Base-by-base conservation (phyloP, 2,329 filamentous ascomycete genomes). In the Colletotrichum eleusines region DNA sequence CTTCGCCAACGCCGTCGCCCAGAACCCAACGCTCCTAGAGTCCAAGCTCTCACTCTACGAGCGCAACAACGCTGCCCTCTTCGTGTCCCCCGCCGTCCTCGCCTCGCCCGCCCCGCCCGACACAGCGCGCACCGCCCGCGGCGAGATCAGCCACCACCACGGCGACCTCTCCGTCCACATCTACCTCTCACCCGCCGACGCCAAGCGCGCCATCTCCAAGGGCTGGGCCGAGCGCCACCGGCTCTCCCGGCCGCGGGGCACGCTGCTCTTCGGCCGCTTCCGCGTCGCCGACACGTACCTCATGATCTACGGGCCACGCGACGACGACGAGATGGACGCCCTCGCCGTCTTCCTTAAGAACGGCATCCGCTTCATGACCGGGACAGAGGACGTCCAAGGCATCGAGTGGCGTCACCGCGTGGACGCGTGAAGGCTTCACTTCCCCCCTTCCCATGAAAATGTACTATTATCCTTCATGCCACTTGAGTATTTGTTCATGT, bases 191-290 rank as follows among this genome's bases (percentile, higher is more conserved):
- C 76, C 82, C 6, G 75, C 73, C 1, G 83, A 84, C 63, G 82
- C 81, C 2, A 77, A 77, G 57, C 73, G 74, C 51, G 77, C 77
- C 2, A 78, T 83, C 55, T 74, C 66, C 5, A 76, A 73, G 51
- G 81, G 81, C 0, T 84, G 83, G 82, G 82, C 77, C 23, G 79
- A 83, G 75, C 74, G 82, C 5, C 82, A 84, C 59, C 73, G 71
- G 59, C 74, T 84, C 2, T 50, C 72, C 1, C 5, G 81, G 51
- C 81, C 82, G 1, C 42, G 31, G 6, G 48, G 38, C 5, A 53
- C 58, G 1, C 55, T 60, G 40, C 23, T 73, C 0, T 42, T 48
- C 1, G 38, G 33, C 28, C 35, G 63, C 20, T 59, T 38, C n/a
- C 63, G 51, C 18, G 14, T 73, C n/a, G 71, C 63, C 0, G 78